Evolutionary conservation across 2,329 filamentous ascomycete genomes (phyloP).

Genomic region (Hymenoscyphus scutula): DNA sequence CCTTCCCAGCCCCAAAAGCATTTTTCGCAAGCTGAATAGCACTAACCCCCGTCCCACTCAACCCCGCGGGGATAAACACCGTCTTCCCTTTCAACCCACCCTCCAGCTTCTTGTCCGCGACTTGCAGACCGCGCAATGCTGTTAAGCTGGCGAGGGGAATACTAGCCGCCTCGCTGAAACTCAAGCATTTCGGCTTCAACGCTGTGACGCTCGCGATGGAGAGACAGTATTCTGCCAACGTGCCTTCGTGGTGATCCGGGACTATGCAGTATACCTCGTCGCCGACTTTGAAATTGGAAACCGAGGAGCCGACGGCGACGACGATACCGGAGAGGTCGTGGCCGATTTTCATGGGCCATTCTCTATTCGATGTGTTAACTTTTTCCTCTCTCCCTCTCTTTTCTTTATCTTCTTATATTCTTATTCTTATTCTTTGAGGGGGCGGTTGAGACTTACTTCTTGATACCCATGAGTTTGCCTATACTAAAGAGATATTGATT

Average conservation of each 20-base stretch:
- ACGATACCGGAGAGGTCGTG: constrained; percentile 44
- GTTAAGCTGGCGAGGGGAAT: constrained; percentile 42
- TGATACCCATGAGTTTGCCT: neutral
- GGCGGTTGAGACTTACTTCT: too few species aligned
- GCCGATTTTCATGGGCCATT: constrained; percentile 45
- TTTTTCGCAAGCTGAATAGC: constrained; percentile 46
- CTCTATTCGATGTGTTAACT: constrained; percentile 11
- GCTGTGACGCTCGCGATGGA: constrained; percentile 36
- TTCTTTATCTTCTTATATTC: too few species aligned
- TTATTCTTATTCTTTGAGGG: too few species aligned
- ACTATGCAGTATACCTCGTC: constrained; percentile 41
- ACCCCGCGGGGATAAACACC: constrained; percentile 39
- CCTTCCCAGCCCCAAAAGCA: constrained; percentile 43
- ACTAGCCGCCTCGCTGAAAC: constrained; percentile 42
- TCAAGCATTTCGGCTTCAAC: constrained; percentile 40
- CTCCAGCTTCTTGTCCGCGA: constrained; percentile 33
- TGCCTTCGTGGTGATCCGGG: constrained; percentile 36
- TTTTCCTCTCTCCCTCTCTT: neutral
- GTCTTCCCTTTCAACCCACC: constrained; percentile 40
- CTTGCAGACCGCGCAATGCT: constrained; percentile 40
- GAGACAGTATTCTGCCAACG: constrained; percentile 31
- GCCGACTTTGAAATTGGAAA: constrained; percentile 39
- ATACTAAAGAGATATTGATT: neutral
- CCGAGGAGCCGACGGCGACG: constrained; percentile 36
- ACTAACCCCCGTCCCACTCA: constrained; percentile 40